Conservation (phyloP, 1,139 yeast species). For the Yamadazyma conglobata region DNA sequence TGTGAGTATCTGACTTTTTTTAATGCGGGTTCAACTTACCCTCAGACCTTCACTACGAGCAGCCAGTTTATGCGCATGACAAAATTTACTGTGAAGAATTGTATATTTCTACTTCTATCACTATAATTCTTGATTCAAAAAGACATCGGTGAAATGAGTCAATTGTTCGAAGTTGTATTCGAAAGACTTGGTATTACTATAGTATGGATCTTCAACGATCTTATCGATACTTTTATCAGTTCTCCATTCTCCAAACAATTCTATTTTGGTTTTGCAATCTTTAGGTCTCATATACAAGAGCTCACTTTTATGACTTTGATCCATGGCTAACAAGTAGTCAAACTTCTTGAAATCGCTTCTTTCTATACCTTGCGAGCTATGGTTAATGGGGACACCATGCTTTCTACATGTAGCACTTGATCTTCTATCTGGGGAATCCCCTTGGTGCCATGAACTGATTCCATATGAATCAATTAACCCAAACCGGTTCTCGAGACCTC, state of each 20-base stretch:
- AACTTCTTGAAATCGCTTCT: slow-evolving; percentile 59
- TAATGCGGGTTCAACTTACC: too few relatives aligned
- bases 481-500: slow-evolving; percentile 41
- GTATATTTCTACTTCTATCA: too few relatives aligned
- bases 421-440: slow-evolving; percentile 77
- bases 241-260: slow-evolving; percentile 76
- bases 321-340: slow-evolving; percentile 89
- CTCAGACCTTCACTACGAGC: too few relatives aligned
- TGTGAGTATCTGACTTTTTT: neutral
- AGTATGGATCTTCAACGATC: slow-evolving; percentile 86
- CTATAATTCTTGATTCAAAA: slow-evolving; percentile 47
- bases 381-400: slow-evolving; percentile 73
- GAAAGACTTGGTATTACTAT: slow-evolving; percentile 82
- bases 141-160: slow-evolving; percentile 65
- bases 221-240: slow-evolving; percentile 46
- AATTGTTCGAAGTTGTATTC: slow-evolving; percentile 75
- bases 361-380: slow-evolving; percentile 68
- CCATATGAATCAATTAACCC: slow-evolving; percentile 79
- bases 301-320: slow-evolving; percentile 59
- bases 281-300: slow-evolving; percentile 60
- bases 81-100: too few relatives aligned
- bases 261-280: slow-evolving; percentile 46
- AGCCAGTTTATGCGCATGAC: too few relatives aligned
- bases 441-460: slow-evolving; percentile 79
- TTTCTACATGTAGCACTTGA: slow-evolving; percentile 65